Percentiles rank a stretch among this genome's conserved stretches.
phyloP scores from a whole-genome alignment of 2,329 filamentous ascomycete genomes.

The Penicillium aurantiogriseum region DNA sequence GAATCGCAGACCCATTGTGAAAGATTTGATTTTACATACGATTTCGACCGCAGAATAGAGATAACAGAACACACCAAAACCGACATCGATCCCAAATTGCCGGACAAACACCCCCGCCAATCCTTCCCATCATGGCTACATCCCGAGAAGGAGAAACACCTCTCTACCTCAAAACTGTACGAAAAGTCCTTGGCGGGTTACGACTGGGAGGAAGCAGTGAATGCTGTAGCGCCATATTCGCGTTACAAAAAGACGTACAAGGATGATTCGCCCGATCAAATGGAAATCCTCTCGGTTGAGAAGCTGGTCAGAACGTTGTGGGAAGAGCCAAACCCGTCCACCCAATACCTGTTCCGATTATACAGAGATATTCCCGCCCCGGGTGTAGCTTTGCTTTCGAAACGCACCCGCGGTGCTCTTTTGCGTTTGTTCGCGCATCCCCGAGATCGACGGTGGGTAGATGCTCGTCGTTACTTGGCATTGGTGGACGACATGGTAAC shows the following conservation, averaged over 20 bases:
- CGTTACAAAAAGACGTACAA: slow-evolving; percentile 33
- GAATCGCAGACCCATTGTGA: slow-evolving; percentile 7
- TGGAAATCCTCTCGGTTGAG: slow-evolving; percentile 39
- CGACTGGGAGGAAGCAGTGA: slow-evolving; percentile 30
- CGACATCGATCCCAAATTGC: neutral
- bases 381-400: slow-evolving; percentile 52
- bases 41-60: slow-evolving; percentile 7
- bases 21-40: slow-evolving; percentile 8
- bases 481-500: slow-evolving; percentile 79
- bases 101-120: neutral
- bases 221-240: slow-evolving; percentile 40
- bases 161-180: slow-evolving; percentile 27
- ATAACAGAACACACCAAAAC: neutral
- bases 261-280: slow-evolving; percentile 27
- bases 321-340: slow-evolving; percentile 43
- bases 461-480: slow-evolving; percentile 78
- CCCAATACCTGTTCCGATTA: slow-evolving; percentile 51
- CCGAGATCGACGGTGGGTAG: slow-evolving; percentile 33
- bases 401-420: slow-evolving; percentile 58
- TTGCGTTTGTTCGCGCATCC: slow-evolving; percentile 66
- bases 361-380: slow-evolving; percentile 56
- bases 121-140: slow-evolving; percentile 13
- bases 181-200: slow-evolving; percentile 21
- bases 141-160: slow-evolving; percentile 21
- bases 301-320: slow-evolving; percentile 44